Evolutionary conservation across 176 grass and related monocot species (phyloP).

Genomic region (Aegilops bicornis): DNA sequence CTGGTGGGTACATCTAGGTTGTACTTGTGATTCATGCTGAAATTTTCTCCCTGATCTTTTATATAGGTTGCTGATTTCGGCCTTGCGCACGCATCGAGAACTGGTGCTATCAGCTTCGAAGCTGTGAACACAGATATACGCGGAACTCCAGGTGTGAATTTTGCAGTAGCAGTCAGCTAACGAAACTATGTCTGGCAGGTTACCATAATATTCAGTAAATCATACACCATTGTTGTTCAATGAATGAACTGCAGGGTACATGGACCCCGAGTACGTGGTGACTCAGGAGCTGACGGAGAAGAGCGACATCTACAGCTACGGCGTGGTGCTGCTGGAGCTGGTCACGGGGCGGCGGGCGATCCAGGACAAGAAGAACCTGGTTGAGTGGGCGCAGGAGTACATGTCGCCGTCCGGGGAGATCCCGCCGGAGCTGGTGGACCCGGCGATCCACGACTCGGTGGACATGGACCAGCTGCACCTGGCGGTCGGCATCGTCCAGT

Average conservation of each 20-base stretch:
- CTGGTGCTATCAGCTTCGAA: constrained; percentile 83
- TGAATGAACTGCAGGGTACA: constrained; percentile 61
- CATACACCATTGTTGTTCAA: background rate
- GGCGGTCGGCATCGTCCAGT: constrained; percentile 53
- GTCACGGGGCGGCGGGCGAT: constrained; percentile 82
- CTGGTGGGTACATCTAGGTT: background rate
- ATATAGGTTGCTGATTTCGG: constrained; percentile 92
- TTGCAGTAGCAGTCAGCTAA: background rate
- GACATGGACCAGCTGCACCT: constrained; percentile 83
- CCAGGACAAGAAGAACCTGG: constrained; percentile 81
- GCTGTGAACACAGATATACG: constrained; percentile 92
- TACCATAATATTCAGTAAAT: background rate
- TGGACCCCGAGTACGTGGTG: constrained; percentile 98
- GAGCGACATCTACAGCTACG: constrained; percentile 97
- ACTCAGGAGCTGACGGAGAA: constrained; percentile 96
- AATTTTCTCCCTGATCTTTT: background rate
- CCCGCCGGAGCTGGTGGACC: constrained; percentile 62
- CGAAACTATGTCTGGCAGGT: background rate
- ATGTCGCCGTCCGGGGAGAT: constrained; percentile 46
- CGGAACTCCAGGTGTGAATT: constrained; percentile 84
- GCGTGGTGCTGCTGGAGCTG: constrained; percentile 83
- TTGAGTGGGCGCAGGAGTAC: constrained; percentile 79
- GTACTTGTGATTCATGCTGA: background rate
- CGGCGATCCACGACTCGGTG: constrained; percentile 35
- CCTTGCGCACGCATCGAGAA: constrained; percentile 94